Conservation (phyloP, 192 early-diverging fungal species). For the Dissophora ornata region DNA sequence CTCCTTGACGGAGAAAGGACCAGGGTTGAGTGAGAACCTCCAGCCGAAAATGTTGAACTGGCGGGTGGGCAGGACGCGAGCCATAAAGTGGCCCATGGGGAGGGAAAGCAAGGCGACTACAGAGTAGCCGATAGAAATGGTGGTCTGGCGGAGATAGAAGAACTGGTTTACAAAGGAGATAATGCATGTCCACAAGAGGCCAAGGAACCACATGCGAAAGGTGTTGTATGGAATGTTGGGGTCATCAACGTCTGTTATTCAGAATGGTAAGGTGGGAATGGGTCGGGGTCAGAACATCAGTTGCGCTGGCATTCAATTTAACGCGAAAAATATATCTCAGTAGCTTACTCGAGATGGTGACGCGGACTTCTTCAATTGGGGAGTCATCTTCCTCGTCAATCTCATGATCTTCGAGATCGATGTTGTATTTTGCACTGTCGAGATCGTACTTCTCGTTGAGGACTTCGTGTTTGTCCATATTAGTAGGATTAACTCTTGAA, state of each 20-base stretch:
- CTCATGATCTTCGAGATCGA: constrained; percentile 15
- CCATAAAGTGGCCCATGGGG: constrained; percentile 60
- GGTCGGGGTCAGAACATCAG: too few relatives aligned
- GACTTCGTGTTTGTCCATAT: neutral
- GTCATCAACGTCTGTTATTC: constrained; percentile 62
- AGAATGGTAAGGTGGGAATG: constrained; percentile 13
- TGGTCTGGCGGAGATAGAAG: constrained; percentile 61
- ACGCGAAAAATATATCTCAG: too few relatives aligned
- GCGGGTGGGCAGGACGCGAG: constrained; percentile 47
- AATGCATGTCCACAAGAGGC: constrained; percentile 46
- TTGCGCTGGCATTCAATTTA: neutral
- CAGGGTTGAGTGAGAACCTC: constrained; percentile 63
- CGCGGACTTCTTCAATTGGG: constrained; percentile 58
- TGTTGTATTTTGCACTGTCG: too few relatives aligned
- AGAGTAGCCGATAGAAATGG: constrained; percentile 51
- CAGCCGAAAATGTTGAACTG: constrained; percentile 58
- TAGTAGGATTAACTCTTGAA: neutral
- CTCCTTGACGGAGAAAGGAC: constrained; percentile 72
- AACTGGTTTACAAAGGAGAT: constrained; percentile 65
- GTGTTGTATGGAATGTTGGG: constrained; percentile 59
- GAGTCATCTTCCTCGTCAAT: constrained; percentile 39
- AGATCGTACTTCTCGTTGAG: constrained; percentile 3
- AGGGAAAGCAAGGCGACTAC: constrained; percentile 61
- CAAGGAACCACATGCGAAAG: constrained; percentile 64
- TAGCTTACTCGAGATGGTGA: constrained; percentile 50